Evolutionary conservation across 768 basidiomycete species (phyloP).

Genomic region (Tubosaeta sp.): DNA sequence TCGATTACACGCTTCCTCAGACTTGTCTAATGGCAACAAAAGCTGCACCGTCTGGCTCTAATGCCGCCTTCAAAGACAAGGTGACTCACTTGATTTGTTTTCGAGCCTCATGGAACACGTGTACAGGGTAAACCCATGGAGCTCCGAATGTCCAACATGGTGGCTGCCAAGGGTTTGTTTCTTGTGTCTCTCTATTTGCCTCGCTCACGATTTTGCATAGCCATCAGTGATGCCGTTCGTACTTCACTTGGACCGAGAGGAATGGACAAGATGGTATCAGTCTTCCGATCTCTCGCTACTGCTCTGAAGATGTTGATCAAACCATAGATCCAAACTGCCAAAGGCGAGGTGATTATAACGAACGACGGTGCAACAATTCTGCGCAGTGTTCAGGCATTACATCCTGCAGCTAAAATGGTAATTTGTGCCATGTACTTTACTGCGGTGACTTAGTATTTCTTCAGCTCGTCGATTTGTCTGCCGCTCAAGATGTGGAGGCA

Average conservation of each 20-base stretch:
- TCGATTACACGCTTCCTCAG: conserved; percentile 11
- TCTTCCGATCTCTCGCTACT: conserved; percentile 11
- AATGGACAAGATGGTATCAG: conserved; percentile 97
- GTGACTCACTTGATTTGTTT: conserved; percentile 30
- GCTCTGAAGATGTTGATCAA: conserved; percentile 9
- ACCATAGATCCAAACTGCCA: conserved; percentile 85
- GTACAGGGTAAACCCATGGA: conserved; percentile 95
- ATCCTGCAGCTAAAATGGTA: conserved; percentile 98
- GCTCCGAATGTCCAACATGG: conserved; percentile 94
- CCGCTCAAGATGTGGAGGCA: conserved; percentile 97
- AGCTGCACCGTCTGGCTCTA: conserved; percentile 44
- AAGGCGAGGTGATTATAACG: conserved; percentile 96
- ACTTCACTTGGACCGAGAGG: conserved; percentile 95
- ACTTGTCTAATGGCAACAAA: conserved; percentile 28
- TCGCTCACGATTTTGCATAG: conserved; percentile 37
- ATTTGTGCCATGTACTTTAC: background rate
- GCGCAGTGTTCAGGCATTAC: conserved; percentile 90
- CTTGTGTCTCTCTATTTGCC: background rate
- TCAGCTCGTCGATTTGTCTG: conserved; percentile 94
- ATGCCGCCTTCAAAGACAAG: conserved; percentile 86
- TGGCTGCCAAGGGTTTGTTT: conserved; percentile 87
- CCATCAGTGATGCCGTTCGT: conserved; percentile 95
- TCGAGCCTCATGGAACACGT: conserved; percentile 25
- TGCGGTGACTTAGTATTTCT: conserved; percentile 1
- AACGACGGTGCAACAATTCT: conserved; percentile 99